Percentiles rank a stretch among this genome's conserved stretches.
Conservation (phyloP, 768 basidiomycete species). For the Boletellus ananiceps region DNA sequence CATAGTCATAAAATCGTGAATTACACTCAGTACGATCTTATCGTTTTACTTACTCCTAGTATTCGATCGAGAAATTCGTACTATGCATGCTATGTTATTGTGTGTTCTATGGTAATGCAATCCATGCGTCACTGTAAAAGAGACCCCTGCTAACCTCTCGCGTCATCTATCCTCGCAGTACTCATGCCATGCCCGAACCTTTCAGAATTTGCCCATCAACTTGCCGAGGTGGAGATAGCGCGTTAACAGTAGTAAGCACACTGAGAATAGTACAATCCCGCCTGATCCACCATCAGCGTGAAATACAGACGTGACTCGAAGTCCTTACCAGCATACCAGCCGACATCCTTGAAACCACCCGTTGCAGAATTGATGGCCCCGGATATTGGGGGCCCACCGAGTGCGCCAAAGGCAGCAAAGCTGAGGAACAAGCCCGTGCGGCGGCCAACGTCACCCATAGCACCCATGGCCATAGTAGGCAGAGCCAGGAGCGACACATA, state of each 20-base stretch:
- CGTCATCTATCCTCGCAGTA: too few relatives aligned
- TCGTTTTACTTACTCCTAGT: too few relatives aligned
- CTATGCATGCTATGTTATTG: too few relatives aligned
- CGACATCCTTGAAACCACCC: constrained; percentile 37
- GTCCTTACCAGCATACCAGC: constrained; percentile 39
- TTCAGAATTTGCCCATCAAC: constrained; percentile 41
- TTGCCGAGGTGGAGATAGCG: constrained; percentile 39
- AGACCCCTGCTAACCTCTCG: too few relatives aligned
- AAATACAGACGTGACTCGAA: not conserved
- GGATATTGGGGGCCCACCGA: constrained; percentile 69
- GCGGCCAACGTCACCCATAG: constrained; percentile 56
- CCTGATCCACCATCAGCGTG: constrained; percentile 18
- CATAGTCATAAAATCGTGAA: too few relatives aligned
- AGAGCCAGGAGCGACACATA: constrained; percentile 55
- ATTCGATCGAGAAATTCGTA: too few relatives aligned
- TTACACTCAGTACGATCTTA: too few relatives aligned
- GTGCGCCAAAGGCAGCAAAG: constrained; percentile 55
- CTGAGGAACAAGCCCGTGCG: constrained; percentile 65
- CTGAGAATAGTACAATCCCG: constrained; percentile 38
- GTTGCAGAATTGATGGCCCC: constrained; percentile 58
- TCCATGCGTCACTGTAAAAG: too few relatives aligned
- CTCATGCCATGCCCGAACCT: too few relatives aligned
- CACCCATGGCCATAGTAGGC: constrained; percentile 61
- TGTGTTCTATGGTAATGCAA: too few relatives aligned
- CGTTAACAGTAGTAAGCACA: constrained; percentile 37